Base-by-base conservation (phyloP, 1,284 basidiomycete species). In the Vanrija humicola region DNA sequence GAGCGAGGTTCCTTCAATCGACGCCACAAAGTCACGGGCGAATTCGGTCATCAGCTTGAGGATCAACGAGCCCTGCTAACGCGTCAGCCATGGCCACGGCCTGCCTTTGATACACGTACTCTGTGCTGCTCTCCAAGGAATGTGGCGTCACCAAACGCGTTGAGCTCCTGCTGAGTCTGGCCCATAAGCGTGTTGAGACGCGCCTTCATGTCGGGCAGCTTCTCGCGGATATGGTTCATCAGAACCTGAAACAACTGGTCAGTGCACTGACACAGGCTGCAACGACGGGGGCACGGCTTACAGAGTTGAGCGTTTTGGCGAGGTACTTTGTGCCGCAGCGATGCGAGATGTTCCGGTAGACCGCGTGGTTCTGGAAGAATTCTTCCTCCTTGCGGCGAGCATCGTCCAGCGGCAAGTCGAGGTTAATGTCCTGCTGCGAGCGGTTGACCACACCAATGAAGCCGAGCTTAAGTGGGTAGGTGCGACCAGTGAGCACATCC, bases 201-300 rank as follows among this genome's bases (percentile, higher is more conserved):
- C 14, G 96, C 96, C 77, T 99, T 99, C 96, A 98, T 98, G 76
- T 99, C 96, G 0, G 96, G 96, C 40, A 99, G 81, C 78, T 98
- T 98, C 71, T 99, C 96, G 54, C 96, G 85, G 65, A 98, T 98
- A 75, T 99, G 96, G 76, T 90, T 91, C 85, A 98, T 88, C 58
- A 99, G 79, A 40, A 97, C 94, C 88, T 91, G 53, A 3, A 55
- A 23, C 8, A 19, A 28, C 7, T 15, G 34, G 34, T 34, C 34
- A 34, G 34, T 34, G 34, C 34, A 34, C 34, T 15, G 34, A 34
- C 34, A 34, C 34, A 10, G 21, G 34, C 7, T 8, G 26, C 39
- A 9, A 3, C 34, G 1, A 12, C 12, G 5, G 34, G 12, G 34
- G 12, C 34, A 34, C 34, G 34, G 74, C 82, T 50, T 44, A 90